Conservation (phyloP, 1,284 basidiomycete species). For the Gomphus bonarii region DNA sequence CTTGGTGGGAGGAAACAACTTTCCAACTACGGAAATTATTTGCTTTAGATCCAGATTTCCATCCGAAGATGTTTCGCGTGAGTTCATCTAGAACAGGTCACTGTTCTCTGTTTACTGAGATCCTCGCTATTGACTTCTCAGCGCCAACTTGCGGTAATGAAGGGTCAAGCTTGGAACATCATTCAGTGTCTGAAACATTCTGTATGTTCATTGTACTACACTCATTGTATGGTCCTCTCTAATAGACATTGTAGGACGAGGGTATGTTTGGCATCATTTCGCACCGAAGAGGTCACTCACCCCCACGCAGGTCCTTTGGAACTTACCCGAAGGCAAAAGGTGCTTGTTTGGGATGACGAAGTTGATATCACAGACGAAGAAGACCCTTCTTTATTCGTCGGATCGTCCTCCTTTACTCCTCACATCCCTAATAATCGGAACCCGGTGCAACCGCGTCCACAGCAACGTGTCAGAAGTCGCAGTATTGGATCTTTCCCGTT, state of each 20-base stretch:
- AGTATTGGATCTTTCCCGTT: conserved; percentile 35
- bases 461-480: conserved; percentile 20
- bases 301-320: conserved; percentile 60
- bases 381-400: conserved; percentile 34
- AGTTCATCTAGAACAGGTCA: conserved; percentile 16
- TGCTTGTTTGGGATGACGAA: conserved; percentile 78
- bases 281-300: conserved; percentile 1
- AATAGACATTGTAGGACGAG: conserved; percentile 37
- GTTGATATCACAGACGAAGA: conserved; percentile 62
- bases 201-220: conserved; percentile 34
- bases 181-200: conserved; percentile 69
- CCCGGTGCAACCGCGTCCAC: conserved; percentile 45
- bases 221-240: background rate
- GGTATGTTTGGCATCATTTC: conserved; percentile 25
- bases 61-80: conserved; percentile 77
- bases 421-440: background rate
- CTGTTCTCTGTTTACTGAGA: background rate
- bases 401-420: background rate
- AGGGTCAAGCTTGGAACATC: conserved; percentile 88
- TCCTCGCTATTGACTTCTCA: conserved; percentile 20
- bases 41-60: conserved; percentile 73
- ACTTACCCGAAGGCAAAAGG: conserved; percentile 67
- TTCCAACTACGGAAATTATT: conserved; percentile 70
- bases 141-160: conserved; percentile 83
- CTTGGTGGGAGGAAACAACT: conserved; percentile 87